phyloP scores from a whole-genome alignment of 139 green algal genomes.

The Deuterostichococcus epilithicus region DNA sequence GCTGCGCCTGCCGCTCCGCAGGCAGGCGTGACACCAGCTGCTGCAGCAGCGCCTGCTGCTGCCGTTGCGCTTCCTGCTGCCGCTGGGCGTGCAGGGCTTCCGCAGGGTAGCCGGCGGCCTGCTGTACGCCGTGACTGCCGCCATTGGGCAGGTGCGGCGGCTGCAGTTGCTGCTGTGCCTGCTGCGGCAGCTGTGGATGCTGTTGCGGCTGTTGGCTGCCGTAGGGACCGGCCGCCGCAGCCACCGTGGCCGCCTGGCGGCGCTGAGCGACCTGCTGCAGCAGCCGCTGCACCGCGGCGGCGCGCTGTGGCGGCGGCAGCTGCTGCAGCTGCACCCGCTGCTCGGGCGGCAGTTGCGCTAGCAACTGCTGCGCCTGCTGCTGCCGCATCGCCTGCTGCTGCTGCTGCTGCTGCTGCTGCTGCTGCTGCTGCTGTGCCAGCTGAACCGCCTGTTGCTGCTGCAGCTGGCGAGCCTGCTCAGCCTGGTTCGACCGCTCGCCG shows the following conservation, averaged over 20 bases:
- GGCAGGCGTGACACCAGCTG: not conserved
- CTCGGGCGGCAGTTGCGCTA: not conserved
- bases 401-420: not conserved
- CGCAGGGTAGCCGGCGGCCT: not conserved
- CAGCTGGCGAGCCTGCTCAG: too few relatives aligned
- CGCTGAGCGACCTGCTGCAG: not conserved
- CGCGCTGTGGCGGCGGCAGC: not conserved
- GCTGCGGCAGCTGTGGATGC: too few relatives aligned
- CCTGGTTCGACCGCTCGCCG: too few relatives aligned
- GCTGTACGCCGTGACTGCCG: not conserved
- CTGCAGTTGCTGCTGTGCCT: too few relatives aligned
- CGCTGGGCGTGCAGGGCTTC: not conserved
- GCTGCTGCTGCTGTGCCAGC: not conserved
- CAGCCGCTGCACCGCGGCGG: not conserved
- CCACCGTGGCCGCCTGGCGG: too few relatives aligned
- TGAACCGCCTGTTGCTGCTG: not conserved
- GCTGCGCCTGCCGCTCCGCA: not conserved
- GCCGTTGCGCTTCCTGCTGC: not conserved
- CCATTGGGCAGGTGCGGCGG: too few relatives aligned
- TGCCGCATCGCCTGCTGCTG: not conserved
- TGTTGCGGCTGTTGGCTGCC: too few relatives aligned
- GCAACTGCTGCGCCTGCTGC: not conserved
- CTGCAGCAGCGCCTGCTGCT: not conserved
- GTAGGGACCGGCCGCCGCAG: too few relatives aligned
- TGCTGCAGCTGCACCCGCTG: not conserved